These are phyloP conservation scores for Pistacia integerrima DNA, from an alignment of 345 rosid species.

Conservation along the genomic window DNA sequence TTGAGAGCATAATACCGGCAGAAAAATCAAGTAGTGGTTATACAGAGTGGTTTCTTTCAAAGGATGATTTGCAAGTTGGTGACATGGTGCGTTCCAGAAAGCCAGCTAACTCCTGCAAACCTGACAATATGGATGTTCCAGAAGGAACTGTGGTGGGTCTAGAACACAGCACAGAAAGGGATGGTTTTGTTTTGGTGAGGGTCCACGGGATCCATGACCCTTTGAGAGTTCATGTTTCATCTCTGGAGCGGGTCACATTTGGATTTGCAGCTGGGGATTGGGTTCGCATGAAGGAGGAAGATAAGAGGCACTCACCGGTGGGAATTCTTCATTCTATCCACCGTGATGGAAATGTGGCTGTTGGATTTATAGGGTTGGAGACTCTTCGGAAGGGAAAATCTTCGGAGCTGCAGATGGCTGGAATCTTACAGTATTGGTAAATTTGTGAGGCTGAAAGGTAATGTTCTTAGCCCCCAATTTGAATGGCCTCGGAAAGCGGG, in stretches of 20 bases:
- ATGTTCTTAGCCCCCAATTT: conserved; percentile 74
- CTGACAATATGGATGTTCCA: conserved; percentile 48
- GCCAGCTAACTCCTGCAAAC: conserved; percentile 58
- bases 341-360: conserved; percentile 66
- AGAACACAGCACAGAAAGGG: conserved; percentile 51
- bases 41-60: conserved; percentile 81
- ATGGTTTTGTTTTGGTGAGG: conserved; percentile 78
- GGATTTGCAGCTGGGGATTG: conserved; percentile 94
- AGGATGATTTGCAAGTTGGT: conserved; percentile 70
- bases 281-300: conserved; percentile 76
- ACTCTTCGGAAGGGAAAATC: conserved; percentile 65
- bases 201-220: conserved; percentile 88
- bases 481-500: conserved; percentile 75
- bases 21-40: conserved; percentile 52
- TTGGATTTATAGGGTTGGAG: conserved; percentile 22
- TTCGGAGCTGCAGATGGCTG: conserved; percentile 78
- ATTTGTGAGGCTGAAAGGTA: conserved; percentile 68
- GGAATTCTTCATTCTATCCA: conserved; percentile 82
- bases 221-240: conserved; percentile 61
- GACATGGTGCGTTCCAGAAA: conserved; percentile 88
- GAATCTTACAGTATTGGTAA: conserved; percentile 72
- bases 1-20: conserved; percentile 33
- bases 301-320: conserved; percentile 71
- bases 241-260: conserved; percentile 65
- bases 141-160: conserved; percentile 84